Conservation (phyloP, 2,329 filamentous ascomycete genomes). For the Tolypocladium cylindrosporum region DNA sequence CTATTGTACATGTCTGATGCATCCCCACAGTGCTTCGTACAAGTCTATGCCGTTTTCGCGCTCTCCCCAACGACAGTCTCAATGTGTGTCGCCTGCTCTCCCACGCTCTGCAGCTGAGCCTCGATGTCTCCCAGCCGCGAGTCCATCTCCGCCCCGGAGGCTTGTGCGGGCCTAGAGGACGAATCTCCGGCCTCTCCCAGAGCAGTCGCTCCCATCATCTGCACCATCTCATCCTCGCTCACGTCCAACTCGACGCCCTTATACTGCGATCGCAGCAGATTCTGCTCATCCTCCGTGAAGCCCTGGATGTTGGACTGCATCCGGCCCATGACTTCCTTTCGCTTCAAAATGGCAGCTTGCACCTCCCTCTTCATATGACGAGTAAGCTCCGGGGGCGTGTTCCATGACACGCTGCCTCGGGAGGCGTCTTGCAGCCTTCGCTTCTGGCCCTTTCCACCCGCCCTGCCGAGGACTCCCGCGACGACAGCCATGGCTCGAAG, state of each 20-base stretch:
- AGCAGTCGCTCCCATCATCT: constrained; percentile 15
- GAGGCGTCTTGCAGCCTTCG: constrained; percentile 54
- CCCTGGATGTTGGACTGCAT: constrained; percentile 23
- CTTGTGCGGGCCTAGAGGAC: neutral
- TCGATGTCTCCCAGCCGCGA: constrained; percentile 7
- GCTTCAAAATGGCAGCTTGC: constrained; percentile 17
- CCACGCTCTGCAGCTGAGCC: constrained; percentile 8
- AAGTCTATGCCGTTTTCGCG: constrained; percentile 5
- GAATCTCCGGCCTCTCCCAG: constrained; percentile 1
- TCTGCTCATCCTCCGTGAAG: constrained; percentile 28
- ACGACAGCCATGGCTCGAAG: constrained; percentile 73
- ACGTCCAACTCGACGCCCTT: constrained; percentile 16
- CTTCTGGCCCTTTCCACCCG: constrained; percentile 67
- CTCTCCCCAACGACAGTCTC: constrained; percentile 11
- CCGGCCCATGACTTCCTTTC: constrained; percentile 25
- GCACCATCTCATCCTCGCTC: constrained; percentile 26
- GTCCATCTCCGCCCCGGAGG: neutral
- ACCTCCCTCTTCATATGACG: constrained; percentile 26
- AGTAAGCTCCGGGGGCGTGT: constrained; percentile 33
- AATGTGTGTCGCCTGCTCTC: constrained; percentile 8
- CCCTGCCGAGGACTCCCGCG: constrained; percentile 73
- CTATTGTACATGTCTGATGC: neutral
- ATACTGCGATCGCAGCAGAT: constrained; percentile 18
- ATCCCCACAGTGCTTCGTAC: neutral
- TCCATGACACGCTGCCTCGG: constrained; percentile 54